Evolutionary conservation across 495 filamentous ascomycete species (phyloP).

Genomic region (Daldinia vernicosa): DNA sequence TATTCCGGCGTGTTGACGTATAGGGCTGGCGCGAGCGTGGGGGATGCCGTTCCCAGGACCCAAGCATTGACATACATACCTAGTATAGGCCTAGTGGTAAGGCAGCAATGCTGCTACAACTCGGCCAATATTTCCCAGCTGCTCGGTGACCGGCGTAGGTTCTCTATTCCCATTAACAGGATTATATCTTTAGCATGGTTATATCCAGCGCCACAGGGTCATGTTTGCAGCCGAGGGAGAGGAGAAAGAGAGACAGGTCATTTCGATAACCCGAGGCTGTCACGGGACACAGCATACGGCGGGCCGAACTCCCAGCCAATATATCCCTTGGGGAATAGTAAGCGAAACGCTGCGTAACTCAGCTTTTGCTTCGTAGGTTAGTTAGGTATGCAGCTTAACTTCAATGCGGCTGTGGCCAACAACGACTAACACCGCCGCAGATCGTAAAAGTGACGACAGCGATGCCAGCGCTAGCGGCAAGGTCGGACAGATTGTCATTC

Average conservation of each 20-base stretch:
- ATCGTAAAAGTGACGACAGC: background rate
- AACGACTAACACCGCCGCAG: background rate
- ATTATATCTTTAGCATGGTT: background rate
- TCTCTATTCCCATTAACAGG: background rate
- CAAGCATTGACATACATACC: conserved; percentile 3
- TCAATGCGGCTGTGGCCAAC: background rate
- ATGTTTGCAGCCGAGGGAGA: conserved; percentile 1
- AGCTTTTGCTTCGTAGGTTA: background rate
- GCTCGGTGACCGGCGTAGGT: conserved; percentile 13
- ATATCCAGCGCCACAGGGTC: conserved; percentile 4
- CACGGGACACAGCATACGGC: conserved; percentile 3
- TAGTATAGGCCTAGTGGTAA: conserved; percentile 9
- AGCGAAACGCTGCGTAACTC: conserved; percentile 7
- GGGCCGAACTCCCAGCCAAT: background rate
- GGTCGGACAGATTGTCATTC: background rate
- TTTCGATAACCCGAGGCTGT: conserved; percentile 4
- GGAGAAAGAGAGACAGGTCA: background rate
- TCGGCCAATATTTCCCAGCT: conserved; percentile 10
- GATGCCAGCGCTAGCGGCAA: background rate
- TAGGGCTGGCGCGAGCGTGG: conserved; percentile 31
- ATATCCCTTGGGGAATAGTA: background rate
- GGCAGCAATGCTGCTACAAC: conserved; percentile 16
- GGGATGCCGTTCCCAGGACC: conserved; percentile 1
- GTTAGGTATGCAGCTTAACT: background rate
- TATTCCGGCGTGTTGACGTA: conserved; percentile 21